Conservation (phyloP, 192 early-diverging fungal species). For the Oehlia diaphana region DNA sequence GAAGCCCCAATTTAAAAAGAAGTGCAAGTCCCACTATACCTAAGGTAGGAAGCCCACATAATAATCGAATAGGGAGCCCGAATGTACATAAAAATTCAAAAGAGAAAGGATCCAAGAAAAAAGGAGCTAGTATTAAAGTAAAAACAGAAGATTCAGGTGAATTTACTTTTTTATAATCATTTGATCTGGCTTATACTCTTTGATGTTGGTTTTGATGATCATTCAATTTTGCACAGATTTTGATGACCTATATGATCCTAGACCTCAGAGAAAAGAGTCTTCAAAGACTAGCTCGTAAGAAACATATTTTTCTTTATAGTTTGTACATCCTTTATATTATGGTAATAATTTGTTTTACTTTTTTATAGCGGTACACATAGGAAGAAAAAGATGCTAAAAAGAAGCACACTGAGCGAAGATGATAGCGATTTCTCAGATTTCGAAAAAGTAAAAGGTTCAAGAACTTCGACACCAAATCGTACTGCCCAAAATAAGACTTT, state of each 20-base stretch:
- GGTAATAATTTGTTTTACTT: neutral
- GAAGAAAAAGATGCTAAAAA: neutral
- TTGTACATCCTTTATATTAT: neutral
- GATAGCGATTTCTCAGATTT: slow-evolving; percentile 10
- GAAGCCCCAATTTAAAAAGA: neutral
- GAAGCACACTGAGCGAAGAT: neutral
- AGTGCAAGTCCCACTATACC: no score
- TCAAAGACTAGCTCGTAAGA: neutral
- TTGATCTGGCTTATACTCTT: neutral
- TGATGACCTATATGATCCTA: neutral
- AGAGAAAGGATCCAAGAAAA: slow-evolving; percentile 18
- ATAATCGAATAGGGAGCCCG: neutral
- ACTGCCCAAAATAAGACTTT: neutral
- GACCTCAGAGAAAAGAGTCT: slow-evolving; percentile 5
- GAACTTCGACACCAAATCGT: neutral
- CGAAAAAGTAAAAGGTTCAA: slow-evolving; percentile 7
- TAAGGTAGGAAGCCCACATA: neutral
- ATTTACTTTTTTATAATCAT: neutral
- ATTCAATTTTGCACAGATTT: neutral
- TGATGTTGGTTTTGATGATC: neutral
- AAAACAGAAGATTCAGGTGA: slow-evolving; percentile 8
- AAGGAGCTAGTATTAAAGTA: neutral
- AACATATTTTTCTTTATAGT: neutral
- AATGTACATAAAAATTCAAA: neutral
- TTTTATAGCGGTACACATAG: neutral